These are phyloP conservation scores for Leishmania tarentolae DNA, from an alignment of 208 protist species.

Conservation along the genomic window DNA sequence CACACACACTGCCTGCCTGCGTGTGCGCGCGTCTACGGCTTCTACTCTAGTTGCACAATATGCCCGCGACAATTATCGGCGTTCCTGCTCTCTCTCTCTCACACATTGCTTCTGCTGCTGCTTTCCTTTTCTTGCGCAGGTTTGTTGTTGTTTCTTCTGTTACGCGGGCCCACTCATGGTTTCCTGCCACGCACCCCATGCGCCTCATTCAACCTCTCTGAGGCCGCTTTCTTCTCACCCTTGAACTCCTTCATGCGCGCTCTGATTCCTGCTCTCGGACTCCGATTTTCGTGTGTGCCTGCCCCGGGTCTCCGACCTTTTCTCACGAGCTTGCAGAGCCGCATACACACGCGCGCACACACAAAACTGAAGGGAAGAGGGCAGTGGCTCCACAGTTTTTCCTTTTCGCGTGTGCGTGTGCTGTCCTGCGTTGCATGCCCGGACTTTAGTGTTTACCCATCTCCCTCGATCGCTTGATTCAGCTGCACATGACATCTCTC, in stretches of 20 bases:
- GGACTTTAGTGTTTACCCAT: background rate
- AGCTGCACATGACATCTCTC: conserved; percentile 17
- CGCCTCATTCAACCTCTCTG: background rate
- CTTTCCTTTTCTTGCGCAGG: background rate
- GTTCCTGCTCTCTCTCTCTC: background rate
- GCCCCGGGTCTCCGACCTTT: background rate
- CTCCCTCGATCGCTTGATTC: background rate
- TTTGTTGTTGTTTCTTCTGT: background rate
- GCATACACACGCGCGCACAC: background rate
- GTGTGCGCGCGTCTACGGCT: background rate
- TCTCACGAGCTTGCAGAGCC: background rate
- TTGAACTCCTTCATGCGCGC: background rate
- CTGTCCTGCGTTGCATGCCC: background rate
- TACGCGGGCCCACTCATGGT: background rate
- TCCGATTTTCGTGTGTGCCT: background rate
- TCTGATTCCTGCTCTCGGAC: background rate
- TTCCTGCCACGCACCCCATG: background rate
- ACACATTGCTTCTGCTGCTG: background rate
- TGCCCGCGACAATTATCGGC: background rate
- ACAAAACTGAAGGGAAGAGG: background rate
- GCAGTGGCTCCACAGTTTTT: background rate
- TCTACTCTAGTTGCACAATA: background rate
- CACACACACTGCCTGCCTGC: background rate
- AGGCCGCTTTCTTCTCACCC: background rate
- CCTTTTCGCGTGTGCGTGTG: background rate